Base-by-base conservation (phyloP, 2,329 filamentous ascomycete species). In the Lojkania enalia region DNA sequence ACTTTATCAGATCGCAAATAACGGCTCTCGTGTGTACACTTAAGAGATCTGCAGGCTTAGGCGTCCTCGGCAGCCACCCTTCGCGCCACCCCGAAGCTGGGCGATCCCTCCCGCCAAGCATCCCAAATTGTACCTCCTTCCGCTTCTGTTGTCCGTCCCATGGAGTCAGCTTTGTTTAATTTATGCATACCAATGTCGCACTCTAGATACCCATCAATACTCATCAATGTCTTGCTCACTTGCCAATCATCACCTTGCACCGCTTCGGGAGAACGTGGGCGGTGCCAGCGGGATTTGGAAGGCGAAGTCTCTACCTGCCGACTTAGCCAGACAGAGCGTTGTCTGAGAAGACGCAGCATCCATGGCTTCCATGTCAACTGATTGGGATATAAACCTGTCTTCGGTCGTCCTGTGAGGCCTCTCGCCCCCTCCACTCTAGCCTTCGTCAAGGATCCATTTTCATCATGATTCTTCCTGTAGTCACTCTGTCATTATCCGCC, bases 401-500 rank as follows among this genome's bases (percentile, higher is more conserved):
- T 32, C 11, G 16, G 19, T 39, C 32, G 35, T 38, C 29, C 36
- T 37, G 15, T 42, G 9, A 32, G 14, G 20, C 23, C 41, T 29
- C 25, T 36, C 33, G 37, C 32, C 20, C 36, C 38, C 41, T 40
- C 35, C 19, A 39, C 14, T 42, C 43, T 18, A 35, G 44, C 45
- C 39, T 29, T n/a, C 16, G 11, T 36, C 19, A 20, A 38, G 37
- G 31, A 42, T 15, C 15, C 37, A 25, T 29, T 31, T 43, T 38
- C 50, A 58, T 29, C 39, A 69, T 67, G 64, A 63, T 57, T 19
- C 20, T 65, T n/a, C 57, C 52, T 31, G 56, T 48, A 41, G 56
- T 57, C 13, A 44, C 68, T 33, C 54, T 68, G 27, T 66, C 64
- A 7, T 48, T 70, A 36, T 50, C 63, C 52, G 64, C 64, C 50